A percentile compares a stretch with the other conserved stretches of the same genome.
These are phyloP conservation scores for Beauveria rudraprayagi DNA, from an alignment of 2,329 filamentous ascomycete species.

Conservation along the genomic window DNA sequence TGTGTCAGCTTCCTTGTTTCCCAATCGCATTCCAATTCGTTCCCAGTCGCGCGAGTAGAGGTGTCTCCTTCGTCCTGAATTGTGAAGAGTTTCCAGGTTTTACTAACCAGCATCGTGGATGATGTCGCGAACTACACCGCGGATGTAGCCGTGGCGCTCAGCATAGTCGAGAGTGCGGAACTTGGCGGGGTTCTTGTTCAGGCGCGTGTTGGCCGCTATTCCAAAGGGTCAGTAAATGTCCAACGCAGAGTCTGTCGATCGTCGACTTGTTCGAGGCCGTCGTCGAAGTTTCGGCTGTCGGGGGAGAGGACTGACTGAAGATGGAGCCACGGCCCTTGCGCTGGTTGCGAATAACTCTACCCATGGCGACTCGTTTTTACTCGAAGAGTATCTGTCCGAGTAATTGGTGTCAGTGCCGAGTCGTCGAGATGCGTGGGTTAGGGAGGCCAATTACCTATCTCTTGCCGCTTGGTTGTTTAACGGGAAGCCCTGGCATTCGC, in stretches of 20 bases:
- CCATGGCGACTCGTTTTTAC: conserved; percentile 37
- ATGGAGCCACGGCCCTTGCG: conserved; percentile 52
- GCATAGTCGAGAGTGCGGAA: conserved; percentile 96
- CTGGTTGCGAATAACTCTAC: conserved; percentile 60
- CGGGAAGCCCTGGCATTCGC: conserved; percentile 23
- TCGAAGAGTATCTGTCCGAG: conserved; percentile 22
- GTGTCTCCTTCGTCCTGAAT: conserved; percentile 13
- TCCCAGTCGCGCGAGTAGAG: conserved; percentile 12
- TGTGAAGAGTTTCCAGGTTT: not conserved
- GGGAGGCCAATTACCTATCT: conserved; percentile 28
- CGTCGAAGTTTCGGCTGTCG: conserved; percentile 9
- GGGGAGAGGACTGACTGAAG: conserved; percentile 39
- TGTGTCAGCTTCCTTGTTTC: conserved; percentile 20
- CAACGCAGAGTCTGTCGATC: not conserved
- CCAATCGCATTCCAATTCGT: conserved; percentile 10
- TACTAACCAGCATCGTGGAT: conserved; percentile 84
- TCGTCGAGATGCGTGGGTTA: conserved; percentile 14
- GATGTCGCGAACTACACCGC: conserved; percentile 97
- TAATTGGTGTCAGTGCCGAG: conserved; percentile 22
- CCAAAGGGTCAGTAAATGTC: conserved; percentile 22
- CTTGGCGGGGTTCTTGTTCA: conserved; percentile 79
- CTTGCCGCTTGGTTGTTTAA: conserved; percentile 33
- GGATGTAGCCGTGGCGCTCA: conserved; percentile 95
- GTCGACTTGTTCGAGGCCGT: conserved; percentile 12
- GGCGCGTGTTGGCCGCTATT: conserved; percentile 70